Evolutionary conservation across 2,329 filamentous ascomycete genomes (phyloP).

Genomic region (Trichoderma citrinoviride): DNA sequence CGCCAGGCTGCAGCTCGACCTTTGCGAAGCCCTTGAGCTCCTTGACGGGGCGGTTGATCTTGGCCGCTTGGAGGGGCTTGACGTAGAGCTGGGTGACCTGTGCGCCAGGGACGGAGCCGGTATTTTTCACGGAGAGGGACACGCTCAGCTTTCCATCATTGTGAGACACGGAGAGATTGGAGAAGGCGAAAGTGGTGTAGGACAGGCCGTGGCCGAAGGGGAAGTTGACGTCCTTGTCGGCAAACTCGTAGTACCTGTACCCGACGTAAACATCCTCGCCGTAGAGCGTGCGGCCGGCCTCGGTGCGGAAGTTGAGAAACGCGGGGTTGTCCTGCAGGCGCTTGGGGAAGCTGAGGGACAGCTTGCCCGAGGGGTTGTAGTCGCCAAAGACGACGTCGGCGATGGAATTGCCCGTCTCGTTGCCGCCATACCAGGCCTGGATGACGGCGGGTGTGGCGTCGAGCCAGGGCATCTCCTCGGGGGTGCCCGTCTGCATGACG

Average conservation of each 20-base stretch:
- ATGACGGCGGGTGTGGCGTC: constrained; percentile 56
- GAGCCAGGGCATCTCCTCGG: constrained; percentile 69
- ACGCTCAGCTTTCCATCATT: constrained; percentile 48
- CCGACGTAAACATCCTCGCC: constrained; percentile 79
- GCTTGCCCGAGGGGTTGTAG: constrained; percentile 70
- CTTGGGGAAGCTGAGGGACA: constrained; percentile 70
- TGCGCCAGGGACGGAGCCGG: constrained; percentile 51
- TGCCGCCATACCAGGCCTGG: constrained; percentile 85
- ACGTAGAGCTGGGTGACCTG: constrained; percentile 60
- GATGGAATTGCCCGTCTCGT: constrained; percentile 78
- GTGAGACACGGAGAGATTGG: constrained; percentile 48
- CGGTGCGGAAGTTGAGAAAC: constrained; percentile 70
- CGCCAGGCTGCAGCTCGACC: constrained; percentile 58
- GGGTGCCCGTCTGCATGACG: constrained; percentile 75
- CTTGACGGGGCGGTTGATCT: constrained; percentile 56
- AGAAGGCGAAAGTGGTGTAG: constrained; percentile 67
- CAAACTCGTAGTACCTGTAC: constrained; percentile 76
- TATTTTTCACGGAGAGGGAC: constrained; percentile 58
- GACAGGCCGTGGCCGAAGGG: constrained; percentile 78
- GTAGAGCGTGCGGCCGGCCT: constrained; percentile 70
- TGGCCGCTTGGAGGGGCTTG: constrained; percentile 49
- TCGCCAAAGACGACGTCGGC: constrained; percentile 75
- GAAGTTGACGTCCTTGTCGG: constrained; percentile 64
- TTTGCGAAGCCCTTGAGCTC: constrained; percentile 67
- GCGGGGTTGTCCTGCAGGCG: constrained; percentile 68